phyloP scores from a whole-genome alignment of 208 protist genomes.

The Tritrichomonas foetus region DNA sequence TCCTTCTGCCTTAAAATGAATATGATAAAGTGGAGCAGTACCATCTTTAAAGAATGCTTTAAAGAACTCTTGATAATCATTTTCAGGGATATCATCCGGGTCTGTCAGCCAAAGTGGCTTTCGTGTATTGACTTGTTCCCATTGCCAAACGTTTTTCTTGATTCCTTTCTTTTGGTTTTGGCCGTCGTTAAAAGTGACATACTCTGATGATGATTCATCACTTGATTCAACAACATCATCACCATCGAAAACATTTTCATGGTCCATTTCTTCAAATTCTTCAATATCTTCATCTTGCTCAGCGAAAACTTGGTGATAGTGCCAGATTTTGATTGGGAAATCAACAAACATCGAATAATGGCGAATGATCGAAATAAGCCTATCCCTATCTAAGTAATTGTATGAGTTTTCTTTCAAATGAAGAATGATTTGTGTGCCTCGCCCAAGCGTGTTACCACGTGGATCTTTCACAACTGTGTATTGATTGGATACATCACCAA shows the following conservation, averaged over 20 bases:
- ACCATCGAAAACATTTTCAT: slow-evolving; percentile 50
- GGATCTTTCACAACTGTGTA: slow-evolving; percentile 81
- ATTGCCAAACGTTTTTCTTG: slow-evolving; percentile 67
- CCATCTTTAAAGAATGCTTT: slow-evolving; percentile 85
- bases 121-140: slow-evolving; percentile 87
- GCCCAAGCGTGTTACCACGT: slow-evolving; percentile 80
- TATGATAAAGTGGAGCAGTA: slow-evolving; percentile 79
- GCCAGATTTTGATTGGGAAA: slow-evolving; percentile 30
- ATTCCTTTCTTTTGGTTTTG: slow-evolving; percentile 67
- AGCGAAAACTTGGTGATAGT: background rate
- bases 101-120: slow-evolving; percentile 96
- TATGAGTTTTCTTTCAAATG: slow-evolving; percentile 85
- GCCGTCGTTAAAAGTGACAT: slow-evolving; percentile 35
- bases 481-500: slow-evolving; percentile 79
- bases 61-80: slow-evolving; percentile 98
- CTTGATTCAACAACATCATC: background rate
- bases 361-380: background rate
- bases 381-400: slow-evolving; percentile 80
- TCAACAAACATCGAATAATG: slow-evolving; percentile 32
- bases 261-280: slow-evolving; percentile 50
- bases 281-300: slow-evolving; percentile 42
- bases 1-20: slow-evolving; percentile 93
- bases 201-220: background rate
- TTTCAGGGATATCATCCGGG: slow-evolving; percentile 80
- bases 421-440: slow-evolving; percentile 90